Evolutionary conservation across 805 yeast genomes (phyloP).

Genomic region (Nematodospora valgi): DNA sequence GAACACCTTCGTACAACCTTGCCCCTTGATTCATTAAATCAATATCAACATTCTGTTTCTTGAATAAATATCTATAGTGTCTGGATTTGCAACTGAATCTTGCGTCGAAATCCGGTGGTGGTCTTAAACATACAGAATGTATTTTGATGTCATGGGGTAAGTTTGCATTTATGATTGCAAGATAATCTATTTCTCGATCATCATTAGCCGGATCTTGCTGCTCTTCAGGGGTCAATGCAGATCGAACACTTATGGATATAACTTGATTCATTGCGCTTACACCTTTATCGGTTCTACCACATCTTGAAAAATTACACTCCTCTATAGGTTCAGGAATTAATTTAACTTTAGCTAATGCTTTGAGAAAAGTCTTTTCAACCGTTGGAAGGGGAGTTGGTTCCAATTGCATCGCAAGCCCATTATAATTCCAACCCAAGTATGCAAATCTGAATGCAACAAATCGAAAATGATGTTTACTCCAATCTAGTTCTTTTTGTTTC

Average conservation of each 20-base stretch:
- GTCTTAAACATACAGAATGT: slow-evolving; percentile 79
- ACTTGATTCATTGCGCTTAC: slow-evolving; percentile 97
- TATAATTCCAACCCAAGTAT: slow-evolving; percentile 92
- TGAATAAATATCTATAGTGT: slow-evolving; percentile 82
- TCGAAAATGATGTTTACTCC: slow-evolving; percentile 58
- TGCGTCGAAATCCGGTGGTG: slow-evolving; percentile 84
- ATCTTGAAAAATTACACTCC: slow-evolving; percentile 71
- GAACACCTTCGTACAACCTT: slow-evolving; percentile 57
- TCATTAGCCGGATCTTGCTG: slow-evolving; percentile 59
- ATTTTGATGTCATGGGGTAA: slow-evolving; percentile 80
- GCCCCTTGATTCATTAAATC: slow-evolving; percentile 71
- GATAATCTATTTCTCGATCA: slow-evolving; percentile 67
- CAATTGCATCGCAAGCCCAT: slow-evolving; percentile 81
- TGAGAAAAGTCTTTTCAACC: slow-evolving; percentile 72
- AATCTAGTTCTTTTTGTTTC: slow-evolving; percentile 49
- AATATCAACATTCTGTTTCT: slow-evolving; percentile 53
- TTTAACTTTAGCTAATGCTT: slow-evolving; percentile 66
- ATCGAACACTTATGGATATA: slow-evolving; percentile 72
- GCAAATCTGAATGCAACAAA: slow-evolving; percentile 80
- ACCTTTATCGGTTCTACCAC: slow-evolving; percentile 96
- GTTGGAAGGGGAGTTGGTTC: slow-evolving; percentile 80
- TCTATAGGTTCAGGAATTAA: slow-evolving; percentile 62
- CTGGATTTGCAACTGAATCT: slow-evolving; percentile 85
- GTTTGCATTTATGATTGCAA: slow-evolving; percentile 67
- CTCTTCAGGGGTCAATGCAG: slow-evolving; percentile 60